These are phyloP conservation scores for Friedmanniomyces simplex DNA, from an alignment of 495 filamentous ascomycete species.

Conservation along the genomic window DNA sequence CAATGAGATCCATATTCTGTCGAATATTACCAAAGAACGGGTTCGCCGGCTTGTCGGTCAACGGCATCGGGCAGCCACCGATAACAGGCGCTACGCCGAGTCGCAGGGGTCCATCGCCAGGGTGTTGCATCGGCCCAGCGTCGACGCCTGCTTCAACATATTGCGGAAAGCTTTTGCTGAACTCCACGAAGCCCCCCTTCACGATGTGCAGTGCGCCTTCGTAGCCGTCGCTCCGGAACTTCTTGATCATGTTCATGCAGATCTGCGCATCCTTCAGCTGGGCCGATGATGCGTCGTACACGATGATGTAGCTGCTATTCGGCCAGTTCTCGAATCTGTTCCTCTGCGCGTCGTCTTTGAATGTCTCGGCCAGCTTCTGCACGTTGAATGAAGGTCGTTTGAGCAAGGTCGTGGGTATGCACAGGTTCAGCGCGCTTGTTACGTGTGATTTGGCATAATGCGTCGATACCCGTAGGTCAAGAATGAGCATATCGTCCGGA, in stretches of 20 bases:
- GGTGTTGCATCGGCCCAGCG: neutral
- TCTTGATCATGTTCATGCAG: slow-evolving; percentile 80
- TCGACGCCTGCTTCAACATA: slow-evolving; percentile 13
- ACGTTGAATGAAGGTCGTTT: slow-evolving; percentile 87
- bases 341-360: slow-evolving; percentile 64
- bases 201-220: slow-evolving; percentile 61
- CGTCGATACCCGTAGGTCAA: slow-evolving; percentile 84
- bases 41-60: slow-evolving; percentile 54
- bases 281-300: slow-evolving; percentile 71
- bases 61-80: slow-evolving; percentile 78
- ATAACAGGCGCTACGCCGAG: slow-evolving; percentile 62
- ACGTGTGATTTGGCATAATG: slow-evolving; percentile 70
- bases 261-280: slow-evolving; percentile 65
- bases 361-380: slow-evolving; percentile 79
- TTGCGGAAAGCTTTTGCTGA: slow-evolving; percentile 41
- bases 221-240: slow-evolving; percentile 82
- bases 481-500: slow-evolving; percentile 51
- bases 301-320: slow-evolving; percentile 61
- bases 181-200: slow-evolving; percentile 43
- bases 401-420: slow-evolving; percentile 86
- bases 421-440: slow-evolving; percentile 72
- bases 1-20: slow-evolving; percentile 92
- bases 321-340: slow-evolving; percentile 68
- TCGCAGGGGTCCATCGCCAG: slow-evolving; percentile 21
- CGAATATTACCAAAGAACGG: slow-evolving; percentile 95